These are phyloP conservation scores for Botrytis fabae DNA, from an alignment of 2,329 filamentous ascomycete genomes.

Conservation along the genomic window DNA sequence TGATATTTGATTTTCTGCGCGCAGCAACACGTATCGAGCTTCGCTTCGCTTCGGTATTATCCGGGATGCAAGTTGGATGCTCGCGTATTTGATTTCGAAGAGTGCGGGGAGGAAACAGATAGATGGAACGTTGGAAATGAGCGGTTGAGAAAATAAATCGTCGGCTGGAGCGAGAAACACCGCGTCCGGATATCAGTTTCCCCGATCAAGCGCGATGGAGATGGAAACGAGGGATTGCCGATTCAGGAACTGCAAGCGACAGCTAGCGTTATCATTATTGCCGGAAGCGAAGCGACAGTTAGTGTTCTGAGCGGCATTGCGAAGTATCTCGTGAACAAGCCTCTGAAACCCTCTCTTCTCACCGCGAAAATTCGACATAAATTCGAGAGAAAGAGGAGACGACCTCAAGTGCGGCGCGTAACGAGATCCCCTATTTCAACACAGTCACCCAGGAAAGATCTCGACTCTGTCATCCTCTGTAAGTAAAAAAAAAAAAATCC, in stretches of 20 bases:
- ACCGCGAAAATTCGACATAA: not conserved
- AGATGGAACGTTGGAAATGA: not conserved
- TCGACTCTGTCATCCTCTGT: constrained; percentile 41
- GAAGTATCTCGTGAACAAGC: not conserved
- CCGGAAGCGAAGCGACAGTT: constrained; percentile 10
- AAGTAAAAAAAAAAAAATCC: not conserved
- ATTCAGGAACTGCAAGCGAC: constrained; percentile 8
- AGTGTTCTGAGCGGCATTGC: not conserved
- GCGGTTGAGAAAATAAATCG: not conserved
- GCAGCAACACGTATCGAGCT: not conserved
- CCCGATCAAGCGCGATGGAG: not conserved
- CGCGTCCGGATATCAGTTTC: not conserved
- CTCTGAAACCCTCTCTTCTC: not conserved
- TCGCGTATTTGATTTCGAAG: not conserved
- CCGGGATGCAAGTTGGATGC: not conserved
- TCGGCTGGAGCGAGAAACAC: not conserved
- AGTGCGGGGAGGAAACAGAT: not conserved
- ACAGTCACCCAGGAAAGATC: constrained; percentile 47
- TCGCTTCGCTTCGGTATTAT: not conserved
- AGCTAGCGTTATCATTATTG: not conserved
- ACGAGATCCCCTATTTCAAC: constrained; percentile 43
- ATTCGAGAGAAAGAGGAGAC: not conserved
- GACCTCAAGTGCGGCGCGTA: not conserved
- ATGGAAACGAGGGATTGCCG: not conserved
- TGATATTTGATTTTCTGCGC: not conserved